Conservation (phyloP, 108 stramenopile species). For the Aurantiochytrium sp. region DNA sequence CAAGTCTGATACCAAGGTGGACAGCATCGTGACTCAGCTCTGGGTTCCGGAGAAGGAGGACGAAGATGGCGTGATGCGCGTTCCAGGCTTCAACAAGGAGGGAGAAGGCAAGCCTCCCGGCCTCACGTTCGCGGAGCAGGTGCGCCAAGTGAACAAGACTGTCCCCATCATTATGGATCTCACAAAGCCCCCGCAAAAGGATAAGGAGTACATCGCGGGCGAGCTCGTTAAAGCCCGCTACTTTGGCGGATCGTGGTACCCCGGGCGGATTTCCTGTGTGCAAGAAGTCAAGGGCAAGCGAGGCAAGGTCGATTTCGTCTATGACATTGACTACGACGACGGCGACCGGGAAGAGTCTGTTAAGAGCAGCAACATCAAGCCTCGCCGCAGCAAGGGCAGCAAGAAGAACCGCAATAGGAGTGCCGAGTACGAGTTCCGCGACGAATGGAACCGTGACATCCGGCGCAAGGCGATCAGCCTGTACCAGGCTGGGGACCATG, state of each 20-base stretch:
- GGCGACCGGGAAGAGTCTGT: not conserved
- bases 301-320: not conserved
- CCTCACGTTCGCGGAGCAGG: not conserved
- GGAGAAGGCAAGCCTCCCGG: not conserved
- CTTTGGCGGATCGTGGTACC: not conserved
- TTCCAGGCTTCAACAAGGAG: not conserved
- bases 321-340: conserved; percentile 12
- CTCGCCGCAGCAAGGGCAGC: not conserved
- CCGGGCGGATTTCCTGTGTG: not conserved
- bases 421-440: not conserved
- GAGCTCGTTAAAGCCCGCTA: not conserved
- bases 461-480: not conserved
- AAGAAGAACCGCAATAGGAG: not conserved
- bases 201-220: conserved; percentile 13
- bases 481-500: not conserved
- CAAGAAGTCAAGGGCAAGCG: not conserved
- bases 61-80: not conserved
- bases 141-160: not conserved
- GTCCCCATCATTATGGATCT: not conserved
- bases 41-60: not conserved
- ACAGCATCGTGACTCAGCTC: not conserved
- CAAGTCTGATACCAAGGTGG: not conserved
- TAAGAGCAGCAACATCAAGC: not conserved
- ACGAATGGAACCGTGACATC: not conserved
- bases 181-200: not conserved